A percentile compares a stretch with the other conserved stretches of the same genome.
phyloP scores from a whole-genome alignment of 2,329 filamentous ascomycete genomes.

The Penicillium sp. region DNA sequence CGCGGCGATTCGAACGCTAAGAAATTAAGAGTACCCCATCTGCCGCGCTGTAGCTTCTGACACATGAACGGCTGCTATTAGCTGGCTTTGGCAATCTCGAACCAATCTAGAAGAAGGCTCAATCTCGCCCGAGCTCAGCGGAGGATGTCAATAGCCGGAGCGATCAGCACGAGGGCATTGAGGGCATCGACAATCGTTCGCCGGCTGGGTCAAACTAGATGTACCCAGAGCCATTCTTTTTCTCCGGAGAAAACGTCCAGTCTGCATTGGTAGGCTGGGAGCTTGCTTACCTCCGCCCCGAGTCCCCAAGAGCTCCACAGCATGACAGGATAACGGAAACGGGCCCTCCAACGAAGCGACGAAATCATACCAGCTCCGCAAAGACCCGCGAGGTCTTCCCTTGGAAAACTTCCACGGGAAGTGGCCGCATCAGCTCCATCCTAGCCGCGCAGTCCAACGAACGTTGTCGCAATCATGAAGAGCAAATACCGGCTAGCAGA shows the following conservation, averaged over 20 bases:
- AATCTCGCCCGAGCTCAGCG: no score
- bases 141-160: neutral
- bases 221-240: constrained; percentile 10
- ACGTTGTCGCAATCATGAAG: neutral
- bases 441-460: neutral
- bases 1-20: constrained; percentile 21
- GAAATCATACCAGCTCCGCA: neutral
- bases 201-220: constrained; percentile 5
- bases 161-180: constrained; percentile 2
- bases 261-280: constrained; percentile 16
- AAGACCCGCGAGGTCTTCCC: no score
- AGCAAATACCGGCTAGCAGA: constrained; percentile 6
- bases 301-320: constrained; percentile 13
- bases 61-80: constrained; percentile 15
- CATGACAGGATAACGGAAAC: constrained; percentile 13
- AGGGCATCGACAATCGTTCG: no score
- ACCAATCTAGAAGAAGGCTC: no score
- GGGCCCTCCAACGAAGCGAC: neutral
- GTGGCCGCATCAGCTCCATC: constrained; percentile 4
- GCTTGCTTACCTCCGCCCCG: constrained; percentile 7
- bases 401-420: constrained; percentile 1
- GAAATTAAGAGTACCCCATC: constrained; percentile 19
- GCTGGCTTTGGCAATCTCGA: neutral
- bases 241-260: constrained; percentile 14
- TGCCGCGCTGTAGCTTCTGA: constrained; percentile 8